phyloP scores from a whole-genome alignment of 2,329 filamentous ascomycete species.

The Aspergillus phoenicis region DNA sequence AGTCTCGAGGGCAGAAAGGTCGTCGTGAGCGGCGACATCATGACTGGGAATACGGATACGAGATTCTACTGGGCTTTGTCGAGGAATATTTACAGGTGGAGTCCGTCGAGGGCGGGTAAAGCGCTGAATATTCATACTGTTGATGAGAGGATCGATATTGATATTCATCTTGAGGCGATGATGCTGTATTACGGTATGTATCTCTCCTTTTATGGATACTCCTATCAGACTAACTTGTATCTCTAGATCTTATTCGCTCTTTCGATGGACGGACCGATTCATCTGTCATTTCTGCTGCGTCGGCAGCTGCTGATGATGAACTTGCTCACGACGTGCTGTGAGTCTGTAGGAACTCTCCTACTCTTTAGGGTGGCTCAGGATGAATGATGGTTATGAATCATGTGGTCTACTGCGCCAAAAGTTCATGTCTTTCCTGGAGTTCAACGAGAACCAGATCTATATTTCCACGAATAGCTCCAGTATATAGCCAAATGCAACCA shows the following conservation, averaged over 20 bases:
- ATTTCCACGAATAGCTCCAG: no score
- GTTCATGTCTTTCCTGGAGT: not conserved
- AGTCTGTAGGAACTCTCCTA: not conserved
- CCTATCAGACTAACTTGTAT: not conserved
- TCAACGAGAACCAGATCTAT: not conserved
- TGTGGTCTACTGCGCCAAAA: not conserved
- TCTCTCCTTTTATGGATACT: not conserved
- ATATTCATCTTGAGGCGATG: slow-evolving; percentile 47
- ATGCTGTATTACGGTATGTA: slow-evolving; percentile 46
- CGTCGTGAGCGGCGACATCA: slow-evolving; percentile 49
- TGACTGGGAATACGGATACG: slow-evolving; percentile 59
- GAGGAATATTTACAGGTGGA: slow-evolving; percentile 57
- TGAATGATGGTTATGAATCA: not conserved
- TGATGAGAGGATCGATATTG: slow-evolving; percentile 51
- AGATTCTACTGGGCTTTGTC: slow-evolving; percentile 56
- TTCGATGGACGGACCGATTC: slow-evolving; percentile 32
- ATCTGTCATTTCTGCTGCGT: not conserved
- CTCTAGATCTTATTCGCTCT: slow-evolving; percentile 35
- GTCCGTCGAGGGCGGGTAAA: slow-evolving; percentile 49
- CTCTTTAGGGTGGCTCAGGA: not conserved
- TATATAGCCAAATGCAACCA: no score
- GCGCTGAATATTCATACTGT: slow-evolving; percentile 54
- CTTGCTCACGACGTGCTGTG: not conserved
- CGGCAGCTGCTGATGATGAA: not conserved
- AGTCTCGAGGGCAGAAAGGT: slow-evolving; percentile 38